Evolutionary conservation across 2,329 filamentous ascomycete genomes (phyloP).

Genomic region (Trichophyton mentagrophytes): DNA sequence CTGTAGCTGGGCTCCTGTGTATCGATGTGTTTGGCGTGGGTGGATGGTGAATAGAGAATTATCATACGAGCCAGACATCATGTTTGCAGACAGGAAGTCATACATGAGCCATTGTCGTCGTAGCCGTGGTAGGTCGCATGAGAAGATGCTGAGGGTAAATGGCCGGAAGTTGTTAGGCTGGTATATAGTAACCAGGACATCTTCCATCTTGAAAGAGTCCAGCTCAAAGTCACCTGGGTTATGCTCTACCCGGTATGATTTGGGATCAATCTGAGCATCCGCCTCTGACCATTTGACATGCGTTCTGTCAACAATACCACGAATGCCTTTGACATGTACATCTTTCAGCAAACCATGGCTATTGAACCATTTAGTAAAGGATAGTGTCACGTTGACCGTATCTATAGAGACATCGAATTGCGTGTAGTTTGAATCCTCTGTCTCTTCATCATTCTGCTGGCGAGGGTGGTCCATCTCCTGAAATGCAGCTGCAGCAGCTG

Average conservation of each 20-base stretch:
- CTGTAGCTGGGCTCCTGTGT: constrained; percentile 51
- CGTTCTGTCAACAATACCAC: constrained; percentile 83
- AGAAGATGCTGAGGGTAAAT: constrained; percentile 89
- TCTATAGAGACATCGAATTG: constrained; percentile 94
- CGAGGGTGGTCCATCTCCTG: constrained; percentile 40
- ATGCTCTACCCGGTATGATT: constrained; percentile 77
- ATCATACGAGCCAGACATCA: constrained; percentile 91
- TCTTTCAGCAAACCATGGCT: constrained; percentile 83
- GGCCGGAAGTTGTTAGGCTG: constrained; percentile 87
- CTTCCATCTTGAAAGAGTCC: constrained; percentile 90
- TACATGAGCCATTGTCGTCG: constrained; percentile 97
- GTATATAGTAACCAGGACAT: constrained; percentile 80
- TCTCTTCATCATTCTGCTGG: constrained; percentile 29
- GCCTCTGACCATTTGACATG: constrained; percentile 60
- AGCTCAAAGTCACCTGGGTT: constrained; percentile 91
- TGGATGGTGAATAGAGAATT: constrained; percentile 96
- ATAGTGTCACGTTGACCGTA: constrained; percentile 89
- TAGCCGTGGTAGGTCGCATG: constrained; percentile 81
- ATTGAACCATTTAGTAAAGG: constrained; percentile 98
- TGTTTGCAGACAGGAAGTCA: constrained; percentile 87
- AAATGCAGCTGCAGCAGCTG: constrained; percentile 72
- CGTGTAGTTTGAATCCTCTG: constrained; percentile 91
- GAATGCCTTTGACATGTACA: constrained; percentile 85
- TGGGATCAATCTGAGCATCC: constrained; percentile 58
- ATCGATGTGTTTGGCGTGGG: constrained; percentile 75